Percentiles rank a stretch among this genome's conserved stretches.
phyloP scores from a whole-genome alignment of 2,329 filamentous ascomycete species.

The Aureobasidium sp. region DNA sequence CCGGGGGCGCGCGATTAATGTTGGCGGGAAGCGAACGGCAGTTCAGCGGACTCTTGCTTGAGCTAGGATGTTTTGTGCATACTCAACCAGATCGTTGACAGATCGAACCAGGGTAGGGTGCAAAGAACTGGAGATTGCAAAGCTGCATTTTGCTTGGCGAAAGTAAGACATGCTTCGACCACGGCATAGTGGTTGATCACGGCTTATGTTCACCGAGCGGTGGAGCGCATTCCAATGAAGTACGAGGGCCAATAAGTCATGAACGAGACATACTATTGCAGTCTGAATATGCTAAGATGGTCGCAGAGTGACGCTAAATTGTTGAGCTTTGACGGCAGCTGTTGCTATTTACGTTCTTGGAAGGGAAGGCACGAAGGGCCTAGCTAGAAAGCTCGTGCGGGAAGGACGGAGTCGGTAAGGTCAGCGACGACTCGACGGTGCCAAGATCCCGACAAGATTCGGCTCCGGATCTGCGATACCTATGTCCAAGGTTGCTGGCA shows the following conservation, averaged over 20 bases:
- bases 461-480: background rate
- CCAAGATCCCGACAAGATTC: conserved; percentile 2
- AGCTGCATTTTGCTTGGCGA: conserved; percentile 2
- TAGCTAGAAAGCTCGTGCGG: background rate
- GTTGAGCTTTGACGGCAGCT: background rate
- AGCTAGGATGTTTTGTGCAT: conserved; percentile 11
- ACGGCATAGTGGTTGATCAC: background rate
- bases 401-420: background rate
- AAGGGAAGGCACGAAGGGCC: background rate
- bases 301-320: background rate
- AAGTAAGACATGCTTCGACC: background rate
- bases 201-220: background rate
- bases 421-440: background rate
- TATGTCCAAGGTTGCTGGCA: background rate
- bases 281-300: conserved; percentile 1
- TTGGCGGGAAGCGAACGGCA: conserved; percentile 10
- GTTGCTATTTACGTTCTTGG: background rate
- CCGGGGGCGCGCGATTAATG: conserved; percentile 1
- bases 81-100: background rate
- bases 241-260: background rate
- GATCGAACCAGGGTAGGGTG: conserved; percentile 1
- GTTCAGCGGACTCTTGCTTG: conserved; percentile 1
- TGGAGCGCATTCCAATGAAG: background rate
- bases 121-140: background rate
- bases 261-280: conserved; percentile 1